Conservation (phyloP, 192 early-diverging fungal species). For the Mortierella claussenii region DNA sequence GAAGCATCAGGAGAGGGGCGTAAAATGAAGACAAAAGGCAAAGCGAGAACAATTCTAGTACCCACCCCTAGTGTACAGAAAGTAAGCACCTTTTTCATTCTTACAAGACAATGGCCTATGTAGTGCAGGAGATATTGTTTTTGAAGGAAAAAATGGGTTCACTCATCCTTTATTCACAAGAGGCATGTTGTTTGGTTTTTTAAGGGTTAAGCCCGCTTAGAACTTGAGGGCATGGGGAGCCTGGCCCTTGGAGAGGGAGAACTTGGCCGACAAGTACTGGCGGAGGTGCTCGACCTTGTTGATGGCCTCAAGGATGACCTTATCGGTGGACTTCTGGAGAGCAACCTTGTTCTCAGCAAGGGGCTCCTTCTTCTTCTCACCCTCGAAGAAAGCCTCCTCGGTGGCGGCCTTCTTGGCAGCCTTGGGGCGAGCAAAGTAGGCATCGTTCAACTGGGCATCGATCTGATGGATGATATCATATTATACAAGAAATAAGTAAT, state of each 20-base stretch:
- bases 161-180: conserved; percentile 50
- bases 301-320: conserved; percentile 79
- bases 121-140: not conserved
- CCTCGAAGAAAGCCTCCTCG: conserved; percentile 92
- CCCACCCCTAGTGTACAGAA: not conserved
- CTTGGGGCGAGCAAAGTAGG: conserved; percentile 90
- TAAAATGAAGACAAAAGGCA: no score
- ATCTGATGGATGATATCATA: conserved; percentile 42
- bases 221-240: conserved; percentile 96
- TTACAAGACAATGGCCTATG: not conserved
- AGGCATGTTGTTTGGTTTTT: conserved; percentile 28
- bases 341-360: conserved; percentile 81
- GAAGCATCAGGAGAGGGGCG: no score
- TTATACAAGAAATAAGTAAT: conserved; percentile 91
- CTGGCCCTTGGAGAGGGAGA: conserved; percentile 96
- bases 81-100: not conserved
- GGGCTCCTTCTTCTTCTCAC: conserved; percentile 79
- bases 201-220: conserved; percentile 69
- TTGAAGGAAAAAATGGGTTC: conserved; percentile 34
- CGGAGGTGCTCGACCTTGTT: conserved; percentile 87
- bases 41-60: no score
- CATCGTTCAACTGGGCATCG: conserved; percentile 90
- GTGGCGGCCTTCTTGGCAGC: conserved; percentile 77
- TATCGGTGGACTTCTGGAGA: conserved; percentile 94
- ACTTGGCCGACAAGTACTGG: conserved; percentile 89